A percentile compares a stretch with the other conserved stretches of the same genome.
Conservation (phyloP, 305 asterid genomes). For the Solanum aculeatissimum region DNA sequence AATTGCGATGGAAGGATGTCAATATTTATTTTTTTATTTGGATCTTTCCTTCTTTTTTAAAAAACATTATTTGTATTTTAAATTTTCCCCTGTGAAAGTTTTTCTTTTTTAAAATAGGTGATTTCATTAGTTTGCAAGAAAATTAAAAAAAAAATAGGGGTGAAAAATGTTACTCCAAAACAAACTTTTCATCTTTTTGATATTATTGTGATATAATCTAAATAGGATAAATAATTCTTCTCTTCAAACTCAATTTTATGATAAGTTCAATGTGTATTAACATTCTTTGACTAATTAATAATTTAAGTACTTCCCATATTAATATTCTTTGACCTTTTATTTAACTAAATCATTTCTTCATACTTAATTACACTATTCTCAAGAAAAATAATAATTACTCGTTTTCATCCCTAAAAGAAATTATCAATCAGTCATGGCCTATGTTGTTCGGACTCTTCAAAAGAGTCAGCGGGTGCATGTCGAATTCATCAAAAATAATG, state of each 20-base stretch:
- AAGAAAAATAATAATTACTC: neutral
- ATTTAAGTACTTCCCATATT: neutral
- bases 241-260: neutral
- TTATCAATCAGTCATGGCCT: neutral
- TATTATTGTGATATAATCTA: neutral
- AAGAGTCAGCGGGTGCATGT: too few species aligned
- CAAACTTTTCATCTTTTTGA: neutral
- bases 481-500: too few species aligned
- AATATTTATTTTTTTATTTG: neutral
- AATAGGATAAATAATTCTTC: neutral
- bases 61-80: neutral
- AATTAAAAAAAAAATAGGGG: neutral
- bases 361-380: neutral
- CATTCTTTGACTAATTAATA: neutral
- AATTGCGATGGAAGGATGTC: neutral
- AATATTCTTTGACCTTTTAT: too few species aligned
- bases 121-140: neutral
- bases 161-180: neutral
- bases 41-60: neutral
- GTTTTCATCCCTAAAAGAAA: neutral
- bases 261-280: neutral
- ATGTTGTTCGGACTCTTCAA: too few species aligned
- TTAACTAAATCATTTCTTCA: neutral
- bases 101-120: neutral
- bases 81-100: neutral